Evolutionary conservation across 345 rosid species (phyloP), one percentile per base, ranked within the genome.

Genomic region (Combretum micranthum): DNA sequence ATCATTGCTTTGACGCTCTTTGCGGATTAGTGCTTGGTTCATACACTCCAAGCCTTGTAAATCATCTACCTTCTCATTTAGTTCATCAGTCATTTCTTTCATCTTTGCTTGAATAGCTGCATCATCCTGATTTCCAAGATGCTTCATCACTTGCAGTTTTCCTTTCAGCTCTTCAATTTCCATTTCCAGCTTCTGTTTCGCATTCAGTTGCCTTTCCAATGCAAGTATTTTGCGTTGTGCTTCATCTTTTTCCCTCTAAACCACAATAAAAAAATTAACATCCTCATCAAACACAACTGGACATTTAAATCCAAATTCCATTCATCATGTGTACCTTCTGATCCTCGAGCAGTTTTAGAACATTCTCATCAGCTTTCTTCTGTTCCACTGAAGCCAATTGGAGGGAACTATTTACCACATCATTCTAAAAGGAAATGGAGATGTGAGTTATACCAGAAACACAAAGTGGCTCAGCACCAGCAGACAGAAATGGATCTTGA

Each of bases 81-180:
- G 52, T 59, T 82, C 82, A 14, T 83, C 85, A 23, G 37, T 71
- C 95, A 88, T 81, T 53, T 84, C 81, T 63, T 84, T 64, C 80
- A 92, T 84, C 72, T 78, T 71, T 55, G 74, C 62, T 68, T 86
- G 75, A 8, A 84, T 73, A 1, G 76, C 87, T 50, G 69, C 82
- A 66, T 92, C 95, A 72, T 88, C 83, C 54, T 78, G 75, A 68
- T 85, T 82, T 42, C 75, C 96, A 61, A 92, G 80, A 68, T 82
- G 95, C 75, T 81, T 72, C 86, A 85, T 77, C 72, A 91, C 92
- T 64, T 79, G 76, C 37, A 91, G 43, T 65, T 86, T 84, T 18
- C 98, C 95, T 76, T 80, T 88, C 62, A 88, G 59, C 55, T 88
- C 98, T 70, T 79, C 79, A 57, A 91, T 91, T 62, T 84, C 95